Base-by-base conservation (phyloP, 2,329 filamentous ascomycete genomes). In the Colletotrichum gigasporum region DNA sequence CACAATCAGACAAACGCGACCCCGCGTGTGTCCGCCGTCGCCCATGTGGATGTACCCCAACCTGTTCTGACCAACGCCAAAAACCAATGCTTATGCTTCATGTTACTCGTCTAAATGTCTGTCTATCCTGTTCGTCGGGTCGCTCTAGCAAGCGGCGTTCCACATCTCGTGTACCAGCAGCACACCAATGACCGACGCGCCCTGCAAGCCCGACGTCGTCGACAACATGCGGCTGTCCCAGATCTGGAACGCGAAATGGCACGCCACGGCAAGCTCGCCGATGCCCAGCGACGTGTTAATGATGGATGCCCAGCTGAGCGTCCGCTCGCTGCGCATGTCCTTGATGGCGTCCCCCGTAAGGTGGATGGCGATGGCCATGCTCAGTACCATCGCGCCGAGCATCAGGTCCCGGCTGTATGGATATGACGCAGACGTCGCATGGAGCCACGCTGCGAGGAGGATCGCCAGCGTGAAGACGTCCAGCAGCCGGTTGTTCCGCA, bases 341-440 rank as follows among this genome's bases (percentile, higher is more conserved):
- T 20, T 42, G 39, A 68, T 50, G 7, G 66, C 56, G 30, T 68
- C 66, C 24, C 50, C 51, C 2, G 66, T 65, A 26, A 68, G 44
- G 26, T 62, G 66, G 1, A 61, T 34, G 30, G 64, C 64, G 11
- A 61, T 59, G 22, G 52, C 51, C 53, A 56, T 55, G 37, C 54
- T 67, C 18, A 68, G 60, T 16, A 52, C 11, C 64, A 68, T 68
- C 26, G 64, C 65, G n/a, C 64, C 66, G 16, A 68, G 45, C 66
- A 62, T 68, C 37, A 65, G 51, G 55, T 67, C 59, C 55, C 51
- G 50, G 32, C 50, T 67, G 16, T 68, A 68, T 7, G 64, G 54
- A 28, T 67, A 61, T 30, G 54, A 32, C 12, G 44, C 50, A 18
- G 66, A 67, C 5, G 48, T 61, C 12, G 55, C 64, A 20, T 68